Base-by-base conservation (phyloP, 2,329 filamentous ascomycete species). In the Xylariaceae sp. region DNA sequence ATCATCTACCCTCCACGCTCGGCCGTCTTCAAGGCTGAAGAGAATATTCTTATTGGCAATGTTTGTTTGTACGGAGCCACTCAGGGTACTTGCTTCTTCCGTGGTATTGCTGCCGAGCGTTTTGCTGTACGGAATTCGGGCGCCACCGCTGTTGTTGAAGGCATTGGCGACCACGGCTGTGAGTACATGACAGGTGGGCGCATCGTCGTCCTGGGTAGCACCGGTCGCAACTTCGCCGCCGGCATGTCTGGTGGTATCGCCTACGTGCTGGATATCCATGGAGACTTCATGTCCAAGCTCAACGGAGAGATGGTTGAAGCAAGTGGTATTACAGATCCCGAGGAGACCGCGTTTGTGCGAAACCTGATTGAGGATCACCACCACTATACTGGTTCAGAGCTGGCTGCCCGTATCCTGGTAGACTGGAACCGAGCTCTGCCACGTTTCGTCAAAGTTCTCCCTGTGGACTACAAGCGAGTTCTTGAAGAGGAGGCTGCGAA, bases 171-270 rank as follows among this genome's bases (percentile, higher is more conserved):
- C 67, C 92, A 97, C 66, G 88, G 89, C 52, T 96, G 91, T 65
- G 92, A 97, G 76, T 97, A 97, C 79, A 97, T 97, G 92, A 96
- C 92, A 61, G 92, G 92, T 65, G 92, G 92, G 64, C 88, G 91
- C 63, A 77, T 96, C 40, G 74, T 97, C 54, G 79, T 95, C 61
- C 79, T 97, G 38, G 92, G 92, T 47, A 82, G 80, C 60, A 95
- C 90, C 63, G 92, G 92, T 37, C 91, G 92, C 59, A 97, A 97
- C 76, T 97, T 97, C 63, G 92, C 91, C 59, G 92, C 92, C 50
- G 92, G 92, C 76, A 97, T 97, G 92, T 96, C 91, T 62, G 92
- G 92, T 64, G 92, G 92, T 76, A 96, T 97, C 61, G 91, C 91
- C 16, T 97, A 95, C 62, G 82, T 96, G 43, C 80, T 97, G 22